Evolutionary conservation across 371 early-diverging fungal genomes (phyloP), one percentile per base, ranked within the genome.

Genomic region (Mortierella polycephala): DNA sequence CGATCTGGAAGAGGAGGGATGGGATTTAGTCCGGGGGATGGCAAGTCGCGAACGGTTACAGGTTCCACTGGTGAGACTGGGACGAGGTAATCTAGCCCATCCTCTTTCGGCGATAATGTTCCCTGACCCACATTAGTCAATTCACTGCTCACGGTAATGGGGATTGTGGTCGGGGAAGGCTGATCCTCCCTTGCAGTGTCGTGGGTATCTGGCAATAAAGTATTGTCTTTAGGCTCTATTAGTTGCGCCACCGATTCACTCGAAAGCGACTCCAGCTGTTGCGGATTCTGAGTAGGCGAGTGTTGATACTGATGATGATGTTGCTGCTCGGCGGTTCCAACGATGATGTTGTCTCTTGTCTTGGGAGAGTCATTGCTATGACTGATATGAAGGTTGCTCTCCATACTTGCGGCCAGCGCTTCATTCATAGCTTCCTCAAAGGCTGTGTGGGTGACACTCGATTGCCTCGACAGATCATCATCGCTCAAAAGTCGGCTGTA

Each of bases 401-500:
- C 37, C 42, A 63, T 41, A 16, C n/a, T n/a, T 9, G 57, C 37
- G 5, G 73, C n/a, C 64, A 73, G 12, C 1, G 5, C 23, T 16
- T 63, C 63, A 9, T 62, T 42, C 12, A 62, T 47, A 12, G 60
- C 39, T n/a, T 57, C 57, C 11, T 67, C 67, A 7, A 20, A 40
- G 42, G 52, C 37, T n/a, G 55, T 39, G 11, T 30, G 21, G 14
- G 63, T 11, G 20, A 53, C 42, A 39, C 67, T 72, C 16, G 74
- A 55, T 5, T 73, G 62, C 39, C 68, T 39, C 0, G 69, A 74
- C 21, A 68, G n/a, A 30, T 51, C 56, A 11, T 37, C 57, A 7
- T 61, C 45, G 42, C 16, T 55, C 2, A 55, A 40, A 21, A 75
- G 46, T 14, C 49, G 63, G 8, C 60, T 47, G 51, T 76, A 76